phyloP scores from a whole-genome alignment of 2,329 filamentous ascomycete genomes.

The Calonectria leucothoes region DNA sequence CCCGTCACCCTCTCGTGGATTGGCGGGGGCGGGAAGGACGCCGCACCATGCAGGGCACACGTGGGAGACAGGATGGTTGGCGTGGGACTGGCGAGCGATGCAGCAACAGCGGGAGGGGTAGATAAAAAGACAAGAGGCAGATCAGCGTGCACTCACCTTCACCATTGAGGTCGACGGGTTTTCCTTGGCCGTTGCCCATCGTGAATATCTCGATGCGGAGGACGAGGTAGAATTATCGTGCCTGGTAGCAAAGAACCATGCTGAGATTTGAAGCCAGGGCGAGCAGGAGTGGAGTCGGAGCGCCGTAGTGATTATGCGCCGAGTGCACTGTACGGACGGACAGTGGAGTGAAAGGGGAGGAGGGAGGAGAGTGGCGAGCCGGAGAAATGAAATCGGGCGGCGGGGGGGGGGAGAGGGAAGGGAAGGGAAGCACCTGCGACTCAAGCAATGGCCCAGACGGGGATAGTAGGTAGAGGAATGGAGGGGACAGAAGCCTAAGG shows the following conservation, averaged over 20 bases:
- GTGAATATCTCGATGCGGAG: slow-evolving; percentile 39
- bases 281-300: slow-evolving; percentile 38
- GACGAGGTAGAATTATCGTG: slow-evolving; percentile 45
- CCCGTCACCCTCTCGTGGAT: slow-evolving; percentile 16
- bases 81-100: slow-evolving; percentile 29
- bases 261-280: slow-evolving; percentile 40
- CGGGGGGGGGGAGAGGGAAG: slow-evolving; percentile 3
- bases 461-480: slow-evolving; percentile 11
- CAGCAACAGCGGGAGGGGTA: slow-evolving; percentile 15
- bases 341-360: neutral
- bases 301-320: slow-evolving; percentile 35
- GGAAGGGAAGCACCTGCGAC: slow-evolving; percentile 11
- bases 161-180: slow-evolving; percentile 91
- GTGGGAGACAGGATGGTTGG: slow-evolving; percentile 36
- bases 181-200: slow-evolving; percentile 97
- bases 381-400: slow-evolving; percentile 11
- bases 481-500: slow-evolving; percentile 15
- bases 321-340: slow-evolving; percentile 33
- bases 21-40: slow-evolving; percentile 29
- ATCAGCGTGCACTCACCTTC: slow-evolving; percentile 72
- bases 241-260: slow-evolving; percentile 43
- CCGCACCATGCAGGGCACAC: slow-evolving; percentile 37
- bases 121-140: slow-evolving; percentile 22
- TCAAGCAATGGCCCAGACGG: slow-evolving; percentile 12
- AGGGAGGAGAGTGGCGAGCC: slow-evolving; percentile 8